These are phyloP conservation scores for Cucurbitaria berberidis DNA, from an alignment of 2,329 filamentous ascomycete genomes.

Conservation along the genomic window DNA sequence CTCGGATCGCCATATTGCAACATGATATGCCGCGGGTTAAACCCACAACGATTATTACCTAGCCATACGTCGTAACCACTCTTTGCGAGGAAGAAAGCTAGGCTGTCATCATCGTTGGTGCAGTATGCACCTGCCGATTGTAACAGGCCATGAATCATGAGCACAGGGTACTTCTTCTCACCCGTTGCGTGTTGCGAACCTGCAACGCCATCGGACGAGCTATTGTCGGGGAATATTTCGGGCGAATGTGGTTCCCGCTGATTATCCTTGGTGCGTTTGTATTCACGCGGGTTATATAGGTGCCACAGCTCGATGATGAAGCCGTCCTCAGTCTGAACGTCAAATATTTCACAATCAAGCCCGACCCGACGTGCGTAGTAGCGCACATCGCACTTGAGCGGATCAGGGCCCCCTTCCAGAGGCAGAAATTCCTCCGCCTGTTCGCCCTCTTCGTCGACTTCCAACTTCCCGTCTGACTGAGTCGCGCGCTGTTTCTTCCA, in stretches of 20 bases:
- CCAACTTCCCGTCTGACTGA: slow-evolving; percentile 43
- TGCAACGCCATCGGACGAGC: slow-evolving; percentile 20
- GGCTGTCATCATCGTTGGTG: slow-evolving; percentile 84
- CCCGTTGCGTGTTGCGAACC: slow-evolving; percentile 40
- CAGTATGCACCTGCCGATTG: slow-evolving; percentile 90
- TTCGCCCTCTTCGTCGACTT: slow-evolving; percentile 47
- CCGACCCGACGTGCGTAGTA: slow-evolving; percentile 91
- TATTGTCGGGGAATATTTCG: slow-evolving; percentile 62
- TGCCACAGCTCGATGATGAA: slow-evolving; percentile 92
- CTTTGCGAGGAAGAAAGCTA: slow-evolving; percentile 92
- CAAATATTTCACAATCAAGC: slow-evolving; percentile 80
- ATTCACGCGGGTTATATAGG: slow-evolving; percentile 81
- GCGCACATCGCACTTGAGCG: slow-evolving; percentile 75
- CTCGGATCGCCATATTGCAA: slow-evolving; percentile 78
- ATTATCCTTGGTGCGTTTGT: slow-evolving; percentile 59
- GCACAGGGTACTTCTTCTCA: slow-evolving; percentile 75
- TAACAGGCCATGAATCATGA: slow-evolving; percentile 86
- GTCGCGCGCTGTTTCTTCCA: slow-evolving; percentile 62
- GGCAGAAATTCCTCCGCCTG: slow-evolving; percentile 68
- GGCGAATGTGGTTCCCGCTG: slow-evolving; percentile 64
- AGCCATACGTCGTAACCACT: slow-evolving; percentile 94
- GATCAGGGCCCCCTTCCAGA: slow-evolving; percentile 80
- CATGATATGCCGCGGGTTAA: slow-evolving; percentile 75
- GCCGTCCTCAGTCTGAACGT: slow-evolving; percentile 91
- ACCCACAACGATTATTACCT: slow-evolving; percentile 90